Base-by-base conservation (phyloP, 2,329 filamentous ascomycete species). In the Botryotinia convoluta region DNA sequence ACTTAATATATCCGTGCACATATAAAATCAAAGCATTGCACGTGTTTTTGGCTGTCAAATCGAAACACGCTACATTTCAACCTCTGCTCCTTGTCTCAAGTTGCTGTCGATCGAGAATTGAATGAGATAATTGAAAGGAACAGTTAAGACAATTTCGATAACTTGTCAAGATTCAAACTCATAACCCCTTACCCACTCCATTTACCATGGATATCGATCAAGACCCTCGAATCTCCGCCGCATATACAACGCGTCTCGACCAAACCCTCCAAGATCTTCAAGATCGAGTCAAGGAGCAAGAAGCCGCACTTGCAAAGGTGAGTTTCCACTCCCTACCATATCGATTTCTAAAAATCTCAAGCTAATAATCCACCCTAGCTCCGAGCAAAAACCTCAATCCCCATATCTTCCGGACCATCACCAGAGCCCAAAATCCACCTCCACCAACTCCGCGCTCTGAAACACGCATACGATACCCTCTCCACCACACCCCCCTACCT, bases 221-320 rank as follows among this genome's bases (percentile, higher is more conserved):
- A 42, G 54, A 73, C 12, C 75, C 82, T 62, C 82, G 81, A 59
- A 78, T 80, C 35, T 82, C 84, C 78, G 77, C 79, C 63, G 76
- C 83, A 72, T 85, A 90, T 75, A 83, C 86, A 70, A 80, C 84
- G 60, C 88, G 87, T 78, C 83, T 95, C 62, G 88, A 93, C 73
- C 86, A 88, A 71, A 93, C 92, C 2, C 79, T 95, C 62, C 87
- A 86, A 75, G 90, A 92, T 79, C 87, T 95, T 1, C 89, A 92
- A 79, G 83, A 82, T 26, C 84, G 84, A 77, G 85, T 91, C 44
- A 83, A 83, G 72, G 85, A 90, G 78, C 85, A 88, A 74, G 86
- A 89, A 78, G 80, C 81, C 70, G 82, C 85, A 70, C 81, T 90
- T 29, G 81, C 83, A 73, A 84, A 84, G 80, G 87, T 88, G 74